These are phyloP conservation scores for Tylopilus subfusipes DNA, from an alignment of 768 basidiomycete genomes.

Conservation along the genomic window DNA sequence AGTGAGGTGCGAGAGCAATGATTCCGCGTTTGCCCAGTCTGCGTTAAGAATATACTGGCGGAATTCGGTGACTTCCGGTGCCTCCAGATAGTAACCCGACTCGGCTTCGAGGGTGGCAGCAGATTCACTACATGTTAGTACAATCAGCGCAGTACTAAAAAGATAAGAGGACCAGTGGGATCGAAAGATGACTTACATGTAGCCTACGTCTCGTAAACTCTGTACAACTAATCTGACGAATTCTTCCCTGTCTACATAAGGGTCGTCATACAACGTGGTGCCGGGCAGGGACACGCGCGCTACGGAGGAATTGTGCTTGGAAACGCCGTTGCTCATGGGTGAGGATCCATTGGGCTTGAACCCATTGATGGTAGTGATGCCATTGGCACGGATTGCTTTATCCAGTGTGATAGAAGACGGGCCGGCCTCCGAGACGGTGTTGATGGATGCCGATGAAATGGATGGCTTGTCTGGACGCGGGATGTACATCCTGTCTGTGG, in stretches of 20 bases:
- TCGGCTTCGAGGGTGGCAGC: constrained; percentile 88
- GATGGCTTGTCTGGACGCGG: constrained; percentile 49
- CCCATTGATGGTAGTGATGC: constrained; percentile 43
- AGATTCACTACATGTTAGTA: constrained; percentile 58
- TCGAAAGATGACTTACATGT: constrained; percentile 44
- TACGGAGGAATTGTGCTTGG: constrained; percentile 48
- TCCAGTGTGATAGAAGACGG: constrained; percentile 46
- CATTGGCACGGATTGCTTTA: constrained; percentile 30
- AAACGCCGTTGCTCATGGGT: constrained; percentile 45
- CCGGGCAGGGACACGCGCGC: constrained; percentile 67
- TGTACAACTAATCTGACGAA: constrained; percentile 88
- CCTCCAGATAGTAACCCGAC: constrained; percentile 86
- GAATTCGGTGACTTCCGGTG: constrained; percentile 73
- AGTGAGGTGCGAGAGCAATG: constrained; percentile 62
- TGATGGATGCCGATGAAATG: constrained; percentile 42
- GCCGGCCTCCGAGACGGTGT: constrained; percentile 45
- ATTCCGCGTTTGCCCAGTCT: constrained; percentile 76
- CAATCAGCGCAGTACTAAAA: constrained; percentile 9
- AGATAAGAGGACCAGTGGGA: constrained; percentile 8
- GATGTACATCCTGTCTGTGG: constrained; percentile 47
- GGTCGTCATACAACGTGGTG: constrained; percentile 73
- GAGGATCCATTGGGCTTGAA: constrained; percentile 37
- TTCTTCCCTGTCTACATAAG: constrained; percentile 81
- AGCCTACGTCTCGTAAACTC: constrained; percentile 84
- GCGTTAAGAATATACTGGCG: constrained; percentile 76